Percentiles rank a stretch among this genome's conserved stretches.
These are phyloP conservation scores for Alternaria postmessia DNA, from an alignment of 2,329 filamentous ascomycete genomes.

Conservation along the genomic window DNA sequence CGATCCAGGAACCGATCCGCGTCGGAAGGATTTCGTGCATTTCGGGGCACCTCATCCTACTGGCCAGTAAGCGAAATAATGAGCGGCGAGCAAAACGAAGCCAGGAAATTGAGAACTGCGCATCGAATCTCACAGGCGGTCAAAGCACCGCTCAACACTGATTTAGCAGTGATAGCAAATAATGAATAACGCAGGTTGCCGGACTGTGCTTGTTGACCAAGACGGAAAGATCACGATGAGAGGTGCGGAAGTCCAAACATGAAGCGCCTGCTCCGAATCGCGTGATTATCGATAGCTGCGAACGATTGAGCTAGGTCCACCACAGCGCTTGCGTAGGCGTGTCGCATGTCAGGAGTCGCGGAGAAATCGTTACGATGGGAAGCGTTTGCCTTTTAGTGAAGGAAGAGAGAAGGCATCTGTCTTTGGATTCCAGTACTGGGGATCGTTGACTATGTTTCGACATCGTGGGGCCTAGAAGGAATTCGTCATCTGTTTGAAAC, in stretches of 20 bases:
- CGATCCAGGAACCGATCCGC: slow-evolving; percentile 20
- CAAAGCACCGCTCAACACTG: slow-evolving; percentile 3
- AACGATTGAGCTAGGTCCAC: slow-evolving; percentile 1
- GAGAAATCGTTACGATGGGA: slow-evolving; percentile 5
- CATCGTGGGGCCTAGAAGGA: slow-evolving; percentile 17
- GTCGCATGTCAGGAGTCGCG: slow-evolving; percentile 14
- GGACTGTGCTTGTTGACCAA: slow-evolving; percentile 10
- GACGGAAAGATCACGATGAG: neutral
- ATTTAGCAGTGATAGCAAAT: slow-evolving; percentile 8
- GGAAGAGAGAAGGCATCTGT: slow-evolving; percentile 8
- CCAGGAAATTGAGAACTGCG: slow-evolving; percentile 22
- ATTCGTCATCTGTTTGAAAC: slow-evolving; percentile 37
- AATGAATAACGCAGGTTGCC: neutral
- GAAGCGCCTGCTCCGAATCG: slow-evolving; percentile 18
- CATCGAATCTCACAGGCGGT: slow-evolving; percentile 14
- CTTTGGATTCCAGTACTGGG: slow-evolving; percentile 14
- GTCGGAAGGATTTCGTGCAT: slow-evolving; percentile 18
- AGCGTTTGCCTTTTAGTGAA: slow-evolving; percentile 4
- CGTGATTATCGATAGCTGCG: slow-evolving; percentile 8
- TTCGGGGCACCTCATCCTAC: slow-evolving; percentile 13
- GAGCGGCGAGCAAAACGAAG: slow-evolving; percentile 21
- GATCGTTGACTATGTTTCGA: slow-evolving; percentile 19
- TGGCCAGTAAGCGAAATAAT: slow-evolving; percentile 28
- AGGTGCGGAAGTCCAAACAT: neutral
- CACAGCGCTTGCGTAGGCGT: slow-evolving; percentile 12